Percentiles rank a stretch among this genome's conserved stretches.
These are phyloP conservation scores for Candida palmyrensis DNA, from an alignment of 805 yeast species.

Conservation along the genomic window DNA sequence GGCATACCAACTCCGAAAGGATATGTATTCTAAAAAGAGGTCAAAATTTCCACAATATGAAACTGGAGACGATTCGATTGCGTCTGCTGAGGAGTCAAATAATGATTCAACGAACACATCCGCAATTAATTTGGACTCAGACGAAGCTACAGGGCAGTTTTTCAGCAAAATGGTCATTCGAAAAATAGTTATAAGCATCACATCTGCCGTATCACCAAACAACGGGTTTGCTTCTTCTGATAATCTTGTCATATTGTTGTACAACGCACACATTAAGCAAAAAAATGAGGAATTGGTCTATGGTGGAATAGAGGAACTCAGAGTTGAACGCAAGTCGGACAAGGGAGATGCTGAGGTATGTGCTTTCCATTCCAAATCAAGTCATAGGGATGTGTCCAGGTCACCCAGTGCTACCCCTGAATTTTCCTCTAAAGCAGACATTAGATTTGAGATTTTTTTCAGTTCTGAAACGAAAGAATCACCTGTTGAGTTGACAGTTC, in stretches of 20 bases:
- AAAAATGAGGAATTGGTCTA: conserved; percentile 36
- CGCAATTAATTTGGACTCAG: too few species aligned
- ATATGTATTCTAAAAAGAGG: conserved; percentile 6
- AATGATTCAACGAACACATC: too few species aligned
- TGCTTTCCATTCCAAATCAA: too few species aligned
- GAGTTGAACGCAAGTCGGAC: conserved; percentile 12
- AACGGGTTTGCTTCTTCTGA: conserved; percentile 39
- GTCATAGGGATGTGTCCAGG: too few species aligned
- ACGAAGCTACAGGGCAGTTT: too few species aligned
- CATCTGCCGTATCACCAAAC: conserved; percentile 36
- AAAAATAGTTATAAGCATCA: conserved; percentile 36
- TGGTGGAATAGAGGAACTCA: conserved; percentile 44
- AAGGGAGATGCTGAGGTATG: conserved; percentile 24
- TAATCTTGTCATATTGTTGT: conserved; percentile 18
- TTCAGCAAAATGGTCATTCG: conserved; percentile 34
- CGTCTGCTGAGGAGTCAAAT: too few species aligned
- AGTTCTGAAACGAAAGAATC: conserved; percentile 8
- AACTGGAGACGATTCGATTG: conserved; percentile 5
- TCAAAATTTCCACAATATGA: conserved; percentile 22
- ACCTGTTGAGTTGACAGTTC: conserved; percentile 29
- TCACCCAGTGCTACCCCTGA: too few species aligned
- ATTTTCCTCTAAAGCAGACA: conserved; percentile 35
- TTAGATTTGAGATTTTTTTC: conserved; percentile 46
- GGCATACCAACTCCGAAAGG: conserved; percentile 22
- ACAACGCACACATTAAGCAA: conserved; percentile 36